Evolutionary conservation across 31 red algal genomes (phyloP).

Genomic region (Odonthalia washingtoniensis): DNA sequence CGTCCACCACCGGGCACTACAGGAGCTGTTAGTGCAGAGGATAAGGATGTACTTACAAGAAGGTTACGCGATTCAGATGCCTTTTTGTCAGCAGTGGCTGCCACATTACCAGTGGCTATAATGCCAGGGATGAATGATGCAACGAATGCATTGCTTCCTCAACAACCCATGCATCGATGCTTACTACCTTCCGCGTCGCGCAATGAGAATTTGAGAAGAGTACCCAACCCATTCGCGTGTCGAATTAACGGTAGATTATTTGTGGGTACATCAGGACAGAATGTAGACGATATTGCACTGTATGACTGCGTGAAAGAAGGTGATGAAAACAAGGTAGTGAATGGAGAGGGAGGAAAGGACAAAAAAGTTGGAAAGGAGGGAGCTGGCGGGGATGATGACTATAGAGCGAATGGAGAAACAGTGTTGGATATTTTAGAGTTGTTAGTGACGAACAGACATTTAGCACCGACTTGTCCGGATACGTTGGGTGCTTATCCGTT

Average conservation of each 20-base stretch:
- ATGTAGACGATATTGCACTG: conserved; percentile 75
- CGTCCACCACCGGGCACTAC: not conserved
- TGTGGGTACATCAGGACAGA: conserved; percentile 85
- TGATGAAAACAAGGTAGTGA: not conserved
- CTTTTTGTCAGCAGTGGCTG: conserved; percentile 67
- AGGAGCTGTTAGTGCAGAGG: conserved; percentile 18
- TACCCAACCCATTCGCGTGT: conserved; percentile 83
- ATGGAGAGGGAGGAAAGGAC: conserved; percentile 4
- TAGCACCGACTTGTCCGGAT: conserved; percentile 92
- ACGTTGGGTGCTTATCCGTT: conserved; percentile 86
- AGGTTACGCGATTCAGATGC: conserved; percentile 69
- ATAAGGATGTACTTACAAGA: conserved; percentile 60
- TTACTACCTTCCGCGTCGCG: conserved; percentile 75
- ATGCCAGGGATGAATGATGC: conserved; percentile 91
- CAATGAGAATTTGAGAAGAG: conserved; percentile 63
- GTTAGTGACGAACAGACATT: conserved; percentile 75
- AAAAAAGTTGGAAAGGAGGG: too few relatives aligned
- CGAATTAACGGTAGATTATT: conserved; percentile 57
- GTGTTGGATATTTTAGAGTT: conserved; percentile 71
- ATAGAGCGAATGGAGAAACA: conserved; percentile 45
- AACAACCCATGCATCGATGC: conserved; percentile 87
- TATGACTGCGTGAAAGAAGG: conserved; percentile 21
- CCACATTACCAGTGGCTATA: conserved; percentile 71
- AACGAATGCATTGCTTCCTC: conserved; percentile 77
- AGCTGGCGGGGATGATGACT: conserved; percentile 19